Base-by-base conservation (phyloP, 2,329 filamentous ascomycete species). In the Lasiodiplodia sp. region DNA sequence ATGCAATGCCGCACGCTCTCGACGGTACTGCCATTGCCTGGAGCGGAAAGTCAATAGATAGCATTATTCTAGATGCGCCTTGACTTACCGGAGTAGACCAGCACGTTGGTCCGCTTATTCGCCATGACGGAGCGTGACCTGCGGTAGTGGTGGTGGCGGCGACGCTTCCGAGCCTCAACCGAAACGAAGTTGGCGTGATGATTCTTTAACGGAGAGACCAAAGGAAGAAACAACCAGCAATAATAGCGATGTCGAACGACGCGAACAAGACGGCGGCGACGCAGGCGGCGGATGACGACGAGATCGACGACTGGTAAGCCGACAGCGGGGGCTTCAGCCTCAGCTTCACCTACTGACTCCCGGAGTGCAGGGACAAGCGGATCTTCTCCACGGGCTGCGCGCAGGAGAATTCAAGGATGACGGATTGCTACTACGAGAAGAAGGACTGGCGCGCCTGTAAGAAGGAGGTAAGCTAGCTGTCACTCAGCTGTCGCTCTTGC, bases 371-470 rank as follows among this genome's bases (percentile, higher is more conserved):
- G 95, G 94, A 98, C 84, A 95, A 97, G 87, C 88, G 96, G 78
- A 98, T 98, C 80, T 97, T 93, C 84, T 97, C 93, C 84, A 98
- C 95, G 2, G 96, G 95, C 69, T 98, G 95, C 77, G 88, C 94
- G 81, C 90, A 95, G 97, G 83, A 69, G 62, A 97, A 98, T 76
- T 84, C 87, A 66, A 94, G 90, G 76, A 87, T 99, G 90, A 97
- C 94, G 44, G 93, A 98, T 79, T 99, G 96, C 81, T 97, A 96
- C 80, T 97, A 89, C 77, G 93, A 95, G 67, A 97, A 94, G 86
- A 97, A 94, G 79, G 96, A 99, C 79, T 99, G 96, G 95, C 87
- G 96, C 73, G 86, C 87, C 69, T 99, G 96, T 81, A 92, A 92
- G 77, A 86, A 89, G 72, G 95, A 98, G 88, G 95, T 97, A 79